Evolutionary conservation across 352 stramenopile genomes (phyloP).

Genomic region (Pythium vanterpoolii): DNA sequence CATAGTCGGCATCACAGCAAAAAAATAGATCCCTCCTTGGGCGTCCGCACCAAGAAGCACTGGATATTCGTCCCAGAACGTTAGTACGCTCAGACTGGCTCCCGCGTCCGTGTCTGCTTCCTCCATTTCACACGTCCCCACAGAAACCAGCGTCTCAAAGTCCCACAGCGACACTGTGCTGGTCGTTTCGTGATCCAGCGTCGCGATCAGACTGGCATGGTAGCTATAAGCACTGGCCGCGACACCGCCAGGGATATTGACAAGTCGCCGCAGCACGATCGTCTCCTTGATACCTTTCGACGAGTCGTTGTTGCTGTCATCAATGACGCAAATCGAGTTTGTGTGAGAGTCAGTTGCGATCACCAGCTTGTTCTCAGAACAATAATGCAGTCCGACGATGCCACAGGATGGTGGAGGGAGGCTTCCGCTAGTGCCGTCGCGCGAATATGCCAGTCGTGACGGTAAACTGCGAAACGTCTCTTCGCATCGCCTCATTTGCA

Average conservation of each 20-base stretch:
- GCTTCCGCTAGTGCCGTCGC: neutral
- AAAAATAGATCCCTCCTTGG: slow-evolving; percentile 55
- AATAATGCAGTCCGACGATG: slow-evolving; percentile 65
- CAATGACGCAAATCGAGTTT: slow-evolving; percentile 57
- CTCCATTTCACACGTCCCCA: slow-evolving; percentile 30
- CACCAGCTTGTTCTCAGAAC: slow-evolving; percentile 72
- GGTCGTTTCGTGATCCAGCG: slow-evolving; percentile 30
- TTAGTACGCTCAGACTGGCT: slow-evolving; percentile 37
- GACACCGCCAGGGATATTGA: slow-evolving; percentile 53
- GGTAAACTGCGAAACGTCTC: slow-evolving; percentile 34
- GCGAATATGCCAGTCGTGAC: neutral
- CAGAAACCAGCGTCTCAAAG: slow-evolving; percentile 63
- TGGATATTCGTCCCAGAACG: slow-evolving; percentile 74
- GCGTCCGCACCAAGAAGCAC: slow-evolving; percentile 51
- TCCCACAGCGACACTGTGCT: slow-evolving; percentile 66
- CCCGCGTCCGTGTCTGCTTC: slow-evolving; percentile 21
- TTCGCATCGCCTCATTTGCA: slow-evolving; percentile 65
- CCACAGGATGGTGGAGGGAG: slow-evolving; percentile 28
- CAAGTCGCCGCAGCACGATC: slow-evolving; percentile 48
- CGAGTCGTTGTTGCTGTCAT: slow-evolving; percentile 59
- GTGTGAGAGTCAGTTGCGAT: slow-evolving; percentile 40
- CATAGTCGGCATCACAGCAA: slow-evolving; percentile 40
- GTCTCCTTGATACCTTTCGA: slow-evolving; percentile 40
- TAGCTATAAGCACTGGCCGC: slow-evolving; percentile 60
- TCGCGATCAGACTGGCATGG: slow-evolving; percentile 66